Conservation (phyloP, 2,329 filamentous ascomycete species). For the Clonostachys rosea region DNA sequence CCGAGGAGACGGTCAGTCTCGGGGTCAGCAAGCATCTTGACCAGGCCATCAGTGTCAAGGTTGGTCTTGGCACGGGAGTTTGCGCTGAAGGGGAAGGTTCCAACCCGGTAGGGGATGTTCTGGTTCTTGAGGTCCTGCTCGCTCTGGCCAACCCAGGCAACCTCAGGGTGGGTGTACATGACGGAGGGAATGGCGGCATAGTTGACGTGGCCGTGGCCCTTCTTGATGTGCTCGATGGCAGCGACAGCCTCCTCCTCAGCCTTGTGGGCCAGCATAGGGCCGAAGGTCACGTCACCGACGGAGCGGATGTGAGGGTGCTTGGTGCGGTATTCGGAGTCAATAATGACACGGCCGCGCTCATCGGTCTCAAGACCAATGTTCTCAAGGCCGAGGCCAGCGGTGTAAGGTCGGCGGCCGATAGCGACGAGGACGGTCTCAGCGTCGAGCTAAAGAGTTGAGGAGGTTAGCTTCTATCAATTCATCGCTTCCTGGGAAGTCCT, state of each 20-base stretch:
- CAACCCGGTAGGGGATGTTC: constrained; percentile 87
- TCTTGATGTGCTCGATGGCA: constrained; percentile 94
- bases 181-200: constrained; percentile 96
- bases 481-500: neutral
- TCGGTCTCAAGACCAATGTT: constrained; percentile 90
- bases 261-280: constrained; percentile 99
- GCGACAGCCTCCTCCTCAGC: constrained; percentile 97
- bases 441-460: constrained; percentile 58
- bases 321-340: constrained; percentile 98
- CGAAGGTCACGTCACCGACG: constrained; percentile 93
- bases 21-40: constrained; percentile 95
- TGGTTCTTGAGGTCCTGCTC: constrained; percentile 92
- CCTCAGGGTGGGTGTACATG: constrained; percentile 99
- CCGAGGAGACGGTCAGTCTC: constrained; percentile 95
- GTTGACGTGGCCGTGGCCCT: constrained; percentile 98
- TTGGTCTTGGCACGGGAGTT: constrained; percentile 99
- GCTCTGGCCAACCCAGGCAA: constrained; percentile 97
- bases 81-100: constrained; percentile 94
- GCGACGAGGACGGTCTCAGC: constrained; percentile 95
- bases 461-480: no score
- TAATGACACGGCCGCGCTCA: constrained; percentile 89
- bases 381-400: constrained; percentile 83
- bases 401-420: constrained; percentile 95
- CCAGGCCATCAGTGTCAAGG: constrained; percentile 88
- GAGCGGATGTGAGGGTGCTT: constrained; percentile 96